Base-by-base conservation (phyloP, 768 basidiomycete species). In the Boletellus emodensis region DNA sequence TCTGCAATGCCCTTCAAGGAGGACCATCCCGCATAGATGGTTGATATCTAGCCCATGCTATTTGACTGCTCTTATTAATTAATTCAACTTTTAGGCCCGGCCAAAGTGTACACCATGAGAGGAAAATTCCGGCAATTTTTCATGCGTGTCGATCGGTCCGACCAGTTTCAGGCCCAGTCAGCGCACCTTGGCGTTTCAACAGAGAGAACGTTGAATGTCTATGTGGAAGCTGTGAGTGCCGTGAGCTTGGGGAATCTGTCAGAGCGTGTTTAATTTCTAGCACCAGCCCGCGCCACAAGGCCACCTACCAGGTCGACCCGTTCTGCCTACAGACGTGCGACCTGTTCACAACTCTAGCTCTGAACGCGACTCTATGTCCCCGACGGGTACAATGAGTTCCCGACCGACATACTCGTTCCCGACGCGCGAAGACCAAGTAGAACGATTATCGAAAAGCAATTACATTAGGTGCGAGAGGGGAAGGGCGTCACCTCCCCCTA, bases 11-110 rank as follows among this genome's bases (percentile, higher is more conserved):
- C 51, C 72, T 89, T 20, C 87, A 90, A 63, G 57, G 63, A 0
- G 74, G 82, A 22, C 81, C 85, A 11, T 78, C 82, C 11, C 73
- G 84, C 52, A 82, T 90, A 46, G 87, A 90, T 63, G 87, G 87
- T 85, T 47, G 40, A 59, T n/a, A 10, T 26, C 30, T 13, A 11
- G 10, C 44, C 15, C 4, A 0, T 38, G 6, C 24, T 8, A n/a
- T 44, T 40, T 3, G 14, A 40, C 11, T 32, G 42, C 32, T 24
- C 40, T 34, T 34, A 47, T 44, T 52, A 33, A 49, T 44, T 51
- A 30, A 42, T 37, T 22, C 39, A 3, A n/a, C n/a, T 51, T 33
- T 32, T 33, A 85, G 85, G 85, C n/a, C 80, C 82, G 11, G 85
- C 85, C 24, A 82, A 77, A 61, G 81, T 82, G 26, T 88, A 79